Conservation (phyloP, 208 protist species). For the Porcisia deanei region DNA sequence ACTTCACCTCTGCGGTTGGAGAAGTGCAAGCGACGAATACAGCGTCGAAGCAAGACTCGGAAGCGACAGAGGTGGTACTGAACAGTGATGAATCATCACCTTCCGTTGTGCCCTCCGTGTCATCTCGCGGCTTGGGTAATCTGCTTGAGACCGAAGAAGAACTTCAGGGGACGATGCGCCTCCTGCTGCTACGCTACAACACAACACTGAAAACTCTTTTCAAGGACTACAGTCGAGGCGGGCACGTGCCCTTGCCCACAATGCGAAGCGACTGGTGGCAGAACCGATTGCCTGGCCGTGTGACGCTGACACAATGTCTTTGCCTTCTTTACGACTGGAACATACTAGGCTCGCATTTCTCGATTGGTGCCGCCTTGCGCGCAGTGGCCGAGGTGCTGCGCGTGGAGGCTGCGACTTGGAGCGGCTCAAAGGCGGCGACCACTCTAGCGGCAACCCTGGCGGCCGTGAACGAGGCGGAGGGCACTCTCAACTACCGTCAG, state of each 20-base stretch:
- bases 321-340: constrained; percentile 62
- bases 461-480: constrained; percentile 37
- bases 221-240: constrained; percentile 38
- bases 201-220: constrained; percentile 67
- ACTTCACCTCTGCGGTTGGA: constrained; percentile 60
- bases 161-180: constrained; percentile 12
- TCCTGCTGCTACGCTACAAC: constrained; percentile 78
- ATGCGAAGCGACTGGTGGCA: constrained; percentile 79
- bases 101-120: constrained; percentile 25
- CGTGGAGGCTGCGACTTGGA: constrained; percentile 25
- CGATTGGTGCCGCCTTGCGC: constrained; percentile 47
- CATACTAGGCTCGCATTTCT: constrained; percentile 55
- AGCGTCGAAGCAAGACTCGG: neutral
- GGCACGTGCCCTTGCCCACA: constrained; percentile 55
- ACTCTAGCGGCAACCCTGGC: constrained; percentile 14
- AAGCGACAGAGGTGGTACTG: constrained; percentile 24
- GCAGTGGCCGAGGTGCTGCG: constrained; percentile 46
- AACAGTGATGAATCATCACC: constrained; percentile 1
- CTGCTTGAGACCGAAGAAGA: constrained; percentile 41
- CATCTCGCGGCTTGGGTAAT: constrained; percentile 16
- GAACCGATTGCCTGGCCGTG: constrained; percentile 62
- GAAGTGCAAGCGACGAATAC: constrained; percentile 24
- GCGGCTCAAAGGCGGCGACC: neutral
- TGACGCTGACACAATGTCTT: constrained; percentile 66
- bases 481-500: constrained; percentile 73